phyloP scores from a whole-genome alignment of 805 yeast species.

The Cyberlindnera nakhonratchasimensis region DNA sequence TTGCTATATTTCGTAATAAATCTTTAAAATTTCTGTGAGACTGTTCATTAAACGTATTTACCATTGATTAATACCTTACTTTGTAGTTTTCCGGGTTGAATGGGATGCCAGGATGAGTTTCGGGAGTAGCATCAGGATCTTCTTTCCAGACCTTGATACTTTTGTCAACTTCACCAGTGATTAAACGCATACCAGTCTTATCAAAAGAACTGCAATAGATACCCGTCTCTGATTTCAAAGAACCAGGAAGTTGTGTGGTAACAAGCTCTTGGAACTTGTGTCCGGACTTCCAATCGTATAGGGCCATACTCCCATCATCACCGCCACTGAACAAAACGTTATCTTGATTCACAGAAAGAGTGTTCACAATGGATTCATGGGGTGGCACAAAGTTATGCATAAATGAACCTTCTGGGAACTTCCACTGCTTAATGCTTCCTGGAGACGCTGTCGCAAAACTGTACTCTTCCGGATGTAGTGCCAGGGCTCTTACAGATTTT shows the following conservation, averaged over 20 bases:
- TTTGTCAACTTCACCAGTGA: slow-evolving; percentile 91
- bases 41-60: too few relatives aligned
- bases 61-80: slow-evolving; percentile 20
- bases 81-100: slow-evolving; percentile 22
- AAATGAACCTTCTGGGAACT: slow-evolving; percentile 70
- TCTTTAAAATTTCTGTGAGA: too few relatives aligned
- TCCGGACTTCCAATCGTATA: slow-evolving; percentile 78
- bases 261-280: slow-evolving; percentile 49
- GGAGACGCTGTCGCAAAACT: slow-evolving; percentile 81
- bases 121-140: slow-evolving; percentile 32
- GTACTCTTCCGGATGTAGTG: slow-evolving; percentile 62
- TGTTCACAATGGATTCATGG: slow-evolving; percentile 57
- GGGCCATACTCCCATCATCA: slow-evolving; percentile 74
- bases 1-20: too few relatives aligned
- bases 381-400: slow-evolving; percentile 51
- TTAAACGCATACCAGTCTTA: slow-evolving; percentile 69
- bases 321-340: slow-evolving; percentile 76
- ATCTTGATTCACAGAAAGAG: slow-evolving; percentile 57
- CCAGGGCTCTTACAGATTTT: slow-evolving; percentile 73
- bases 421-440: slow-evolving; percentile 81
- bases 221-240: slow-evolving; percentile 62
- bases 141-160: slow-evolving; percentile 73
- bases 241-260: slow-evolving; percentile 66
- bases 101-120: slow-evolving; percentile 25
- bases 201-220: slow-evolving; percentile 74